A percentile compares a stretch with the other conserved stretches of the same genome.
These are phyloP conservation scores for Excoecaria cochinchinensis DNA, from an alignment of 345 rosid genomes.

Conservation along the genomic window DNA sequence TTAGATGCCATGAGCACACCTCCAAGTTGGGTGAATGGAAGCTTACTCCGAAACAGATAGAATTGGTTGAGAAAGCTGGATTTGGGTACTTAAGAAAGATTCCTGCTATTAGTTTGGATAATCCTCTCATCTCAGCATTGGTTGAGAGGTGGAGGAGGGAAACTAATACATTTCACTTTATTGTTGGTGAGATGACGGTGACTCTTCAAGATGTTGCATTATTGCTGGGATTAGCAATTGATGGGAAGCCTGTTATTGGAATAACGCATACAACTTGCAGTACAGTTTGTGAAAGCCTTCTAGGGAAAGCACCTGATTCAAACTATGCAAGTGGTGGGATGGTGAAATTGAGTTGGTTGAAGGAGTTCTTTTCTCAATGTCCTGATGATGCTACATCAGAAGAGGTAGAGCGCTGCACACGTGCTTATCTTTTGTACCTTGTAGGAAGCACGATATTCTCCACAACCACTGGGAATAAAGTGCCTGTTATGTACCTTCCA, in stretches of 20 bases:
- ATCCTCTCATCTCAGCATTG: constrained; percentile 85
- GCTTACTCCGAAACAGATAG: constrained; percentile 64
- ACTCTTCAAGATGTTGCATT: constrained; percentile 79
- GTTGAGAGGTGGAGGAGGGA: constrained; percentile 98
- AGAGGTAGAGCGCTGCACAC: constrained; percentile 62
- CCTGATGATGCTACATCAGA: constrained; percentile 58
- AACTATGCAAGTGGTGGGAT: constrained; percentile 94
- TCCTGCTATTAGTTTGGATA: constrained; percentile 92
- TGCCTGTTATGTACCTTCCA: constrained; percentile 97
- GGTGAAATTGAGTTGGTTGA: constrained; percentile 98
- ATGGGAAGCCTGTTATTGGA: constrained; percentile 92
- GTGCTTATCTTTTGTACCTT: constrained; percentile 88
- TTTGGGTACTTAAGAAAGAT: constrained; percentile 80
- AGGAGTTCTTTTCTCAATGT: constrained; percentile 76
- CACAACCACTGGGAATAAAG: constrained; percentile 94
- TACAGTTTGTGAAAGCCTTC: constrained; percentile 59
- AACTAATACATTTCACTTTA: constrained; percentile 89
- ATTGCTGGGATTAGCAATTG: constrained; percentile 78
- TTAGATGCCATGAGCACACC: constrained; percentile 97
- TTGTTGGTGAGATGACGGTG: constrained; percentile 88
- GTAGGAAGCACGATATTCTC: constrained; percentile 95
- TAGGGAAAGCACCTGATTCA: constrained; percentile 67
- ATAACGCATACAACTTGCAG: constrained; percentile 77
- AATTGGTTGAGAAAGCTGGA: constrained; percentile 85
- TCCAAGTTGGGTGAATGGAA: constrained; percentile 91